Conservation (phyloP, 306 rosid species). For the Trifolium fragiferum region DNA sequence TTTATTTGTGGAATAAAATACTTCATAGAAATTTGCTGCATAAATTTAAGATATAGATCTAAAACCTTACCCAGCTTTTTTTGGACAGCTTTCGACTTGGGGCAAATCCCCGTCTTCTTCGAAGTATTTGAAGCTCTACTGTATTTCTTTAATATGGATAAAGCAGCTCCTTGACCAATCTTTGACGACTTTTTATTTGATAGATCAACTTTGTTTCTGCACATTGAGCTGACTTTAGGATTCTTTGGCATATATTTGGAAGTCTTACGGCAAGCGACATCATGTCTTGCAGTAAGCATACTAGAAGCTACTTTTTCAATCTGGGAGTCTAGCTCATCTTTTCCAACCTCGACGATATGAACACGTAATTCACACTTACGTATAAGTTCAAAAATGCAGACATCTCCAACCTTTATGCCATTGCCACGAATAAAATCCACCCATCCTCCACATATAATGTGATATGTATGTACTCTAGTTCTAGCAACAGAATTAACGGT, state of each 20-base stretch:
- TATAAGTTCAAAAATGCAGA: conserved; percentile 86
- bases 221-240: conserved; percentile 57
- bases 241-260: conserved; percentile 56
- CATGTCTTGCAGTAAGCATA: conserved; percentile 54
- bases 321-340: conserved; percentile 60
- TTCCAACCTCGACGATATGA: conserved; percentile 62
- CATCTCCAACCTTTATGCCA: conserved; percentile 77
- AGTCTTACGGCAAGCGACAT: conserved; percentile 49
- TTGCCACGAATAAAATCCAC: conserved; percentile 91
- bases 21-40: conserved; percentile 28
- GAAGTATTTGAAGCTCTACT: conserved; percentile 57
- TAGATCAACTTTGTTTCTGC: conserved; percentile 54
- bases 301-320: conserved; percentile 53
- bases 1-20: conserved; percentile 22
- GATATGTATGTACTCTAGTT: conserved; percentile 89
- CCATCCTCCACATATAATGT: conserved; percentile 98
- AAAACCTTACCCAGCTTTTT: conserved; percentile 74
- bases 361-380: conserved; percentile 82
- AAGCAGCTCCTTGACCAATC: conserved; percentile 57
- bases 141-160: conserved; percentile 58
- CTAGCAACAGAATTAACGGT: conserved; percentile 90
- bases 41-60: conserved; percentile 11
- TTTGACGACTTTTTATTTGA: conserved; percentile 59
- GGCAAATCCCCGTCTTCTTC: conserved; percentile 54
- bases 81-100: conserved; percentile 62